Evolutionary conservation across 2,329 filamentous ascomycete genomes (phyloP).

Genomic region (Arthrobotrys megalospora): DNA sequence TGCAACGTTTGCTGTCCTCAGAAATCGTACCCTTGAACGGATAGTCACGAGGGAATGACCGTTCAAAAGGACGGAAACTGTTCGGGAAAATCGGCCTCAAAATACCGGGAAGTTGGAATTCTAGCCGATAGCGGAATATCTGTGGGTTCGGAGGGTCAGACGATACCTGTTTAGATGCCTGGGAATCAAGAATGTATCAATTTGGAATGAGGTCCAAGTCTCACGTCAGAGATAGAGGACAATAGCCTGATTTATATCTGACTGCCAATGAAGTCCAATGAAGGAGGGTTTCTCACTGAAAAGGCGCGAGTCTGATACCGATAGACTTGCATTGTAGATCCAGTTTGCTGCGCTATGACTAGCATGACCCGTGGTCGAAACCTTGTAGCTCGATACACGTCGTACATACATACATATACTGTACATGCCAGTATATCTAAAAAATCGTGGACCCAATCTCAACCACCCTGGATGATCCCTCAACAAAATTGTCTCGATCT

Average conservation of each 20-base stretch:
- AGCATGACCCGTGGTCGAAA: slow-evolving; percentile 23
- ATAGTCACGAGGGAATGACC: slow-evolving; percentile 15
- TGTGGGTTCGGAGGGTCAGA: slow-evolving; percentile 1
- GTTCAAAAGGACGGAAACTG: slow-evolving; percentile 1
- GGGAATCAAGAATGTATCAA: slow-evolving; percentile 13
- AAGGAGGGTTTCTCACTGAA: not conserved
- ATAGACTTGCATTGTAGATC: slow-evolving; percentile 37
- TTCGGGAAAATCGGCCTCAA: slow-evolving; percentile 7
- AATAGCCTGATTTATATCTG: slow-evolving; percentile 20
- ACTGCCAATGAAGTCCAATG: not conserved
- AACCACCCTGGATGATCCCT: slow-evolving; percentile 22
- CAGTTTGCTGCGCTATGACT: slow-evolving; percentile 11
- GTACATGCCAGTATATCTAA: slow-evolving; percentile 10
- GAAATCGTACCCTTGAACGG: not conserved
- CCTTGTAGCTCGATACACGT: slow-evolving; percentile 25
- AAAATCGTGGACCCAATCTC: slow-evolving; percentile 24
- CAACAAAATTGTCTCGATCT: slow-evolving; percentile 17
- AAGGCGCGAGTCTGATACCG: slow-evolving; percentile 3
- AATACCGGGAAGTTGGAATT: not conserved
- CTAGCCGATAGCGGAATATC: slow-evolving; percentile 21
- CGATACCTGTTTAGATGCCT: slow-evolving; percentile 7
- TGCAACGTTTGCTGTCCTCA: not conserved
- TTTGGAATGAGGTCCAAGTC: slow-evolving; percentile 4
- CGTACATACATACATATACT: slow-evolving; percentile 29
- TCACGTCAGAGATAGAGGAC: slow-evolving; percentile 22